Evolutionary conservation across 148 eudicot genomes (phyloP).

Genomic region (Fagopyrum homotropicum): DNA sequence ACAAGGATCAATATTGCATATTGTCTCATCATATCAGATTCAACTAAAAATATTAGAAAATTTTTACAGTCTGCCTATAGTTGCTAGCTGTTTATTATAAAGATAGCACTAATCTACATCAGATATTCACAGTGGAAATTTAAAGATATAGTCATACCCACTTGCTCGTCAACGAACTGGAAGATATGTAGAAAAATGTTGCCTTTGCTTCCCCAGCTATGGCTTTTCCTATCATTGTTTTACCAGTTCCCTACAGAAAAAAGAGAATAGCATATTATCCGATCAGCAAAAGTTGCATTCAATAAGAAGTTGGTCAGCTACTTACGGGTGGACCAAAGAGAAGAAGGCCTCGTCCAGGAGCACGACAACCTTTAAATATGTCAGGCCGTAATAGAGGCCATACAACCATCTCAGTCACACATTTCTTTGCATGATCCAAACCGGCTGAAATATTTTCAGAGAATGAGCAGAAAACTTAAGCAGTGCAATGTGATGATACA

Average conservation of each 20-base stretch:
- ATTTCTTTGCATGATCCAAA: slow-evolving; percentile 93
- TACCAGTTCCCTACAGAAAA: slow-evolving; percentile 78
- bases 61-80: neutral
- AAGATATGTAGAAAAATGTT: slow-evolving; percentile 91
- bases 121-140: neutral
- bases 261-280: neutral
- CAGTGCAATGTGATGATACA: neutral
- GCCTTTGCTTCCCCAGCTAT: slow-evolving; percentile 98
- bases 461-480: slow-evolving; percentile 12
- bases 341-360: slow-evolving; percentile 99
- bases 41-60: neutral
- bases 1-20: neutral
- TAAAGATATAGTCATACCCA: slow-evolving; percentile 55
- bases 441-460: slow-evolving; percentile 56
- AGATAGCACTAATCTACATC: neutral
- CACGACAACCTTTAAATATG: slow-evolving; percentile 96
- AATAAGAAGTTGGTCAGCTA: slow-evolving; percentile 8
- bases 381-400: slow-evolving; percentile 98
- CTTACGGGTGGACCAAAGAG: slow-evolving; percentile 98
- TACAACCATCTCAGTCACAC: slow-evolving; percentile 97
- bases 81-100: neutral
- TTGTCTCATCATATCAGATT: neutral
- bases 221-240: slow-evolving; percentile 97
- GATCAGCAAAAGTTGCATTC: neutral
- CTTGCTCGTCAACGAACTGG: slow-evolving; percentile 95